phyloP scores from a whole-genome alignment of 768 basidiomycete species.

The Lanmaoa rubissima region DNA sequence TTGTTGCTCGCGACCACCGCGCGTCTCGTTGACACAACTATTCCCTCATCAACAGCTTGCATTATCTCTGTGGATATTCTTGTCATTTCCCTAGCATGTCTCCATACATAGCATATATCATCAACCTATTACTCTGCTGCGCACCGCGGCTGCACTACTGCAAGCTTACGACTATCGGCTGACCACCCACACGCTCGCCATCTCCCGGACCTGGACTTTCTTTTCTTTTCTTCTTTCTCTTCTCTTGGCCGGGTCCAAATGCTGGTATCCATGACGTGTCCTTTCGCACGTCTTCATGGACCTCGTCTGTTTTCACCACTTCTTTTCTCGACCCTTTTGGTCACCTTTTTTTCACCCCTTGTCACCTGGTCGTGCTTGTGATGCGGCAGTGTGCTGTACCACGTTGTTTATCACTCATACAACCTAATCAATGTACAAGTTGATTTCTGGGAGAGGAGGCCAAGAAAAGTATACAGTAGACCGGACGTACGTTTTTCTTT shows the following conservation, averaged over 20 bases:
- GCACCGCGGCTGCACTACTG: background rate
- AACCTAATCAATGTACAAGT: background rate
- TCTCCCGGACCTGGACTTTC: background rate
- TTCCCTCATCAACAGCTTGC: slow-evolving; percentile 15
- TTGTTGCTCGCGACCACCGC: background rate
- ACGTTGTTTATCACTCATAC: background rate
- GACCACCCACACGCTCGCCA: background rate
- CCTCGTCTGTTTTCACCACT: background rate
- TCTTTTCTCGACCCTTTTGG: background rate
- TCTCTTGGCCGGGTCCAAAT: background rate
- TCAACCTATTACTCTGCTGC: slow-evolving; percentile 21
- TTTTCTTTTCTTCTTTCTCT: background rate
- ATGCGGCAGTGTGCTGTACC: background rate
- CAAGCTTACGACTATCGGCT: background rate
- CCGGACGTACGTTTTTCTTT: background rate
- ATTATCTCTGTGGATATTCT: slow-evolving; percentile 33
- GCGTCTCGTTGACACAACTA: background rate
- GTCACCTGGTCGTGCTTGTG: background rate
- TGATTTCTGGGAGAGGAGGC: background rate
- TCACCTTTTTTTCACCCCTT: no score
- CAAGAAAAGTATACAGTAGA: background rate
- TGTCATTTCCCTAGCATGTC: slow-evolving; percentile 25
- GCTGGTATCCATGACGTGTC: background rate
- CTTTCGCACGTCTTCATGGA: background rate
- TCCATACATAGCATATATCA: slow-evolving; percentile 27